Conservation (phyloP, 805 yeast species). For the Wickerhamiella bombiphila region DNA sequence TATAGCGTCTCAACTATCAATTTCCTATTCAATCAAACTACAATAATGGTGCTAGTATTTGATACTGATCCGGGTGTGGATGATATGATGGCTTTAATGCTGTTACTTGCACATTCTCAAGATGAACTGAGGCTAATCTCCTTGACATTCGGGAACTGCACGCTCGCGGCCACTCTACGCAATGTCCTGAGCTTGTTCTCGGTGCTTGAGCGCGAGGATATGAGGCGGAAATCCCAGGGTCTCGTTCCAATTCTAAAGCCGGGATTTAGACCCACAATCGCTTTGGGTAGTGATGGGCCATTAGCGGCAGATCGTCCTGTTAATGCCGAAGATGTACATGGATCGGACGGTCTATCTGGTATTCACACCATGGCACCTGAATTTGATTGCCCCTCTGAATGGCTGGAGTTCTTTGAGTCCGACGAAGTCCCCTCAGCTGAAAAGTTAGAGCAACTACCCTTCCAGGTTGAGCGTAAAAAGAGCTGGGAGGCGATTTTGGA, state of each 20-base stretch:
- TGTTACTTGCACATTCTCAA: constrained; percentile 21
- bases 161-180: constrained; percentile 22
- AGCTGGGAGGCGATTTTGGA: constrained; percentile 26
- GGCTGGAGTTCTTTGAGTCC: constrained; percentile 19
- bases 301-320: constrained; percentile 19
- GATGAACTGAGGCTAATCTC: constrained; percentile 23
- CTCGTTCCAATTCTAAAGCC: constrained; percentile 6
- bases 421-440: constrained; percentile 6
- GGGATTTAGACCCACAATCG: constrained; percentile 21
- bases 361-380: constrained; percentile 25
- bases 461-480: constrained; percentile 18
- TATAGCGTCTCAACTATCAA: no score
- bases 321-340: constrained; percentile 30
- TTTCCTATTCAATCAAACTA: no score
- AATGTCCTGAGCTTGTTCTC: constrained; percentile 25
- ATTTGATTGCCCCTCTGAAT: constrained; percentile 22
- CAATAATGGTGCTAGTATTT: constrained; percentile 22
- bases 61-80: constrained; percentile 33
- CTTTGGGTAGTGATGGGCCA: constrained; percentile 21
- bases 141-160: constrained; percentile 28
- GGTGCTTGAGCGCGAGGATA: constrained; percentile 23
- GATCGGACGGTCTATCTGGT: constrained; percentile 29
- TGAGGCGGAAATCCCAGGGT: constrained; percentile 16
- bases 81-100: constrained; percentile 27
- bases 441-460: constrained; percentile 17